These are phyloP conservation scores for Tephrocybe sp. DNA, from an alignment of 768 basidiomycete genomes.

Conservation along the genomic window DNA sequence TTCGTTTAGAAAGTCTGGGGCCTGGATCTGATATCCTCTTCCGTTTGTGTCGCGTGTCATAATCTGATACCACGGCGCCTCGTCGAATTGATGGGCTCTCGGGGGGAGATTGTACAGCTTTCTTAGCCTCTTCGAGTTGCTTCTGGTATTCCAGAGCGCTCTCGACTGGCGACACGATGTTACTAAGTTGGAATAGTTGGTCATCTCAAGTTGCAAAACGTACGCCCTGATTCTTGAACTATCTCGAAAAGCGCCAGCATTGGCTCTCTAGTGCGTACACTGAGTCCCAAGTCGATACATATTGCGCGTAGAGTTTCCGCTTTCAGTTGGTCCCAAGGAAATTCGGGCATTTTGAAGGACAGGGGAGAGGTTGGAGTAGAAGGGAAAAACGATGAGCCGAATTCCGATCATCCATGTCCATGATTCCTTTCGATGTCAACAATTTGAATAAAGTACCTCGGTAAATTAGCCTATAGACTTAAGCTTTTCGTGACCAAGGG, in stretches of 20 bases:
- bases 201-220: background rate
- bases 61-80: slow-evolving; percentile 18
- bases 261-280: slow-evolving; percentile 2
- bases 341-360: slow-evolving; percentile 10
- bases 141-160: slow-evolving; percentile 6
- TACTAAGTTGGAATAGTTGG: background rate
- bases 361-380: background rate
- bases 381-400: background rate
- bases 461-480: too few species aligned
- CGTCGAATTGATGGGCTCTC: slow-evolving; percentile 1
- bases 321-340: slow-evolving; percentile 22
- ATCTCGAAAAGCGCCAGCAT: slow-evolving; percentile 15
- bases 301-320: slow-evolving; percentile 20
- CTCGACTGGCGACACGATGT: slow-evolving; percentile 13
- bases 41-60: slow-evolving; percentile 19
- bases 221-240: slow-evolving; percentile 16
- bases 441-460: too few species aligned
- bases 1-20: slow-evolving; percentile 9
- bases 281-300: slow-evolving; percentile 18
- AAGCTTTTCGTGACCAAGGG: too few species aligned
- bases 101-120: background rate
- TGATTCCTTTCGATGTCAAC: too few species aligned
- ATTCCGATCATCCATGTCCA: slow-evolving; percentile 12
- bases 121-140: background rate
- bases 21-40: slow-evolving; percentile 16